Evolutionary conservation across 345 rosid species (phyloP), one percentile per base, ranked within the genome.

Genomic region (Nasturtium officinale): DNA sequence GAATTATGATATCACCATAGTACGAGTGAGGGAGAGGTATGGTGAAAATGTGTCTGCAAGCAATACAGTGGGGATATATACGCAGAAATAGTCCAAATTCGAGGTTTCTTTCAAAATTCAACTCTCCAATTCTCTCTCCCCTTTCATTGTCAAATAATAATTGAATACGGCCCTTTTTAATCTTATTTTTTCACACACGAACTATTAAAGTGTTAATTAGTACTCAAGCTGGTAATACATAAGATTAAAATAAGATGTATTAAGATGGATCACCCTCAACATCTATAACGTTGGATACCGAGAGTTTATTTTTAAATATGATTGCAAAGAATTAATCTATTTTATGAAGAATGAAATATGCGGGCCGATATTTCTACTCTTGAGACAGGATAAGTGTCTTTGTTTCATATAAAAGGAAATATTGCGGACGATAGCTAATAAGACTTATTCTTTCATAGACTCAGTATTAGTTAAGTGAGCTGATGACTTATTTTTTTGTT

Each of bases 11-110:
- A 67, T 38, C 62, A 52, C 17, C 7, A 70, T 35, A 45, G 25
- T 35, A 17, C 63, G 52, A 47, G 56, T 56, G 63, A 63, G 51
- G 55, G 18, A 54, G 64, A 32, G 52, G 73, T 75, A 61, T 75
- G 78, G 78, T 53, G 74, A 67, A 67, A 75, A 11, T 52, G 74
- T 75, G 78, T 75, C 74, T 46, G 67, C 62, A 67, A 61, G 78
- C 62, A 60, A 67, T 51, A 42, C 26, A 12, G 73, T 75, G 73
- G 47, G 73, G 73, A 67, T 51, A 35, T 7, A 46, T 32, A 16
- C 32, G 35, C 26, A 67, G 33, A 60, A 37, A 75, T 9, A 67
- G 69, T 67, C 73, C 74, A 75, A 75, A 75, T 67, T 61, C 38
- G 69, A 75, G 62, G 74, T 69, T 67, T 67, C 73, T 67, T 60